phyloP scores from a whole-genome alignment of 2,329 filamentous ascomycete species.

The Pseudocercospora eumusae region DNA sequence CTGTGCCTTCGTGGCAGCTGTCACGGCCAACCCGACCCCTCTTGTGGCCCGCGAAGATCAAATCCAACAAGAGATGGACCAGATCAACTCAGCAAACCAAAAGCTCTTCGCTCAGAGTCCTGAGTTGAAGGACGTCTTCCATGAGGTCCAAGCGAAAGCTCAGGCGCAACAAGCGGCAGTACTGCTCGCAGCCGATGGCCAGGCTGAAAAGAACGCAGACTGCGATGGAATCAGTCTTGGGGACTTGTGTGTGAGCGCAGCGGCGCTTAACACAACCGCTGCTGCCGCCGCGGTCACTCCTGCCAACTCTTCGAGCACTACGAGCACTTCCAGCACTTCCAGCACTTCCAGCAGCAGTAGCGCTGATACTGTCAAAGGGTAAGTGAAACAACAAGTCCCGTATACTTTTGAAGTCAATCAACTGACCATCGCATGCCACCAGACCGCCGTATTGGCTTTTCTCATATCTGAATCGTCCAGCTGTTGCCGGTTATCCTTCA shows the following conservation, averaged over 20 bases:
- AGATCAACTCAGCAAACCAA: background rate
- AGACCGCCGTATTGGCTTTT: background rate
- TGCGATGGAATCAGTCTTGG: background rate
- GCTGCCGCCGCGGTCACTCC: background rate
- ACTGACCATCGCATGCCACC: background rate
- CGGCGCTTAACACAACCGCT: background rate
- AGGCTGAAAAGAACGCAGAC: background rate
- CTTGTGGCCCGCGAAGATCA: background rate
- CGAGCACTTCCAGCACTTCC: too few relatives aligned
- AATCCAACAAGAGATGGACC: background rate
- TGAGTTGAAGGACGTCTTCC: background rate
- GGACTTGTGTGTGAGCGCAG: background rate
- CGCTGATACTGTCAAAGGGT: background rate
- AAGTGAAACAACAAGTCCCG: background rate
- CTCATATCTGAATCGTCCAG: background rate
- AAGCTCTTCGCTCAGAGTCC: background rate
- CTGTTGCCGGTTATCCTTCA: background rate
- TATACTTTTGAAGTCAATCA: too few relatives aligned
- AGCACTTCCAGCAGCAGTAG: background rate
- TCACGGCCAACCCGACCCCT: background rate
- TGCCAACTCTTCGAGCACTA: too few relatives aligned
- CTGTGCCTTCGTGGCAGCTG: background rate
- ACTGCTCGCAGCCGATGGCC: background rate
- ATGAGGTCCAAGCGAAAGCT: background rate
- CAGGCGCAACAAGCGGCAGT: background rate